Base-by-base conservation (phyloP, 2,329 filamentous ascomycete genomes). In the Pseudogymnoascus sp. region DNA sequence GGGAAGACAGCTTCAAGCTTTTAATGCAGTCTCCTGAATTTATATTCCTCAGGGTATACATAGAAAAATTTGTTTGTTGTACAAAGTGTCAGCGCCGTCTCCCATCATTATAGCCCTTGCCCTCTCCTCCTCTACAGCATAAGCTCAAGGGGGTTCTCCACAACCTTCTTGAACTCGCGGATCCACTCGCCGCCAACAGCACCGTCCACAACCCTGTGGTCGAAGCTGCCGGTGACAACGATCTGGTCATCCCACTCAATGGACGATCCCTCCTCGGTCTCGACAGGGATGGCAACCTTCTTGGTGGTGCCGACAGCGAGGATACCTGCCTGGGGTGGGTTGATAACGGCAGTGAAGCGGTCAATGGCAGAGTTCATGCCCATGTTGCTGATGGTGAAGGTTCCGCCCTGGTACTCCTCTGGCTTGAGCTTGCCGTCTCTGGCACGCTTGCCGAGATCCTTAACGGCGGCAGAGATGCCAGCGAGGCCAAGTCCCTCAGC, bases 301-400 rank as follows among this genome's bases (percentile, higher is more conserved):
- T 90, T 89, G 70, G 90, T 91, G 67, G 91, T 95, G 71, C 95
- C 94, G 63, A 99, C 90, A 61, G 94, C 93, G 65, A 99, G 83
- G 74, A 99, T 99, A 73, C 86, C 89, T 60, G 94, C 90, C 81
- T 99, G 95, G 60, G 94, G 94, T 67, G 95, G 94, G 85, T 99
- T 99, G 83, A 99, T 96, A 73, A 99, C 89, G 68, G 94, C 94
- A 59, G 94, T 97, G 80, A 99, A 99, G 75, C 92, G 86, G 78
- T 97, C 92, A 65, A 99, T 88, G 58, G 94, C 93, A 57, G 87
- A 73, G 84, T 99, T 99, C 94, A 99, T 99, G 77, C 94, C 94
- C 94, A 99, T 96, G 86, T 99, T 99, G 79, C 90, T 96, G 78
- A 99, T 97, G 76, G 93, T 97, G 79, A 99, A 96, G 74, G 91